Evolutionary conservation across 2,329 filamentous ascomycete genomes (phyloP), one percentile per base, ranked within the genome.

Genomic region (Fusarium dimerum): DNA sequence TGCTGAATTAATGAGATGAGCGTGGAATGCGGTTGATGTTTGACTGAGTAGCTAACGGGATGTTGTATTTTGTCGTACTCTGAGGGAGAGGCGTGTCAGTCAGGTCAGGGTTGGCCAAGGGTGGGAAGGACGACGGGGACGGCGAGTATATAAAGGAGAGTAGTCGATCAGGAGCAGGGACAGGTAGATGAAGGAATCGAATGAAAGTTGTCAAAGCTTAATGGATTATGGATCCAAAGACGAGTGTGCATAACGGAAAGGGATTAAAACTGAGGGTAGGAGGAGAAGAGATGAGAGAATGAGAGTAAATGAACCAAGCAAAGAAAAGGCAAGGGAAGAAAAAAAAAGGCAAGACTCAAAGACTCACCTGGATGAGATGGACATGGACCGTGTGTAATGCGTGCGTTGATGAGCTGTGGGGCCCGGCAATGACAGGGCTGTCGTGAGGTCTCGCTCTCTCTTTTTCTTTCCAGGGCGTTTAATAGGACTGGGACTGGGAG

Each of bases 1-100:
- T 57, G 34, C 51, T 40, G 43, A 47, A 46, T 44, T 40, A 43
- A 47, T 46, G 45, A 3, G 41, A 43, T 18, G 49, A 36, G 32
- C 45, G 48, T 46, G 43, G 45, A 47, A 7, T 26, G 20, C 20
- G 20, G 20, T 26, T 26, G 20, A 26, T 26, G 20, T 5, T 26
- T 29, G 56, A 50, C 11, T 11, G 13, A 15, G 32, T 10, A 36
- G 32, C 32, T 36, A 15, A 6, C 32, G 4, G 32, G 32, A 36
- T 36, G 18, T 32, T 15, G 41, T 44, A 43, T 10, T 16, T 40
- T 47, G 43, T 32, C 17, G 41, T 44, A 43, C 13, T 16, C 40
- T 47, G 43, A 46, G 40, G 44, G 40, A 10, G 45, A 45, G 30
- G 39, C 26, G 29, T 38, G 47, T 47, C 43, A 47, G 47, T 56